Evolutionary conservation across 495 filamentous ascomycete species (phyloP), one percentile per base, ranked within the genome.

Genomic region (Aspergillus cristatus): DNA sequence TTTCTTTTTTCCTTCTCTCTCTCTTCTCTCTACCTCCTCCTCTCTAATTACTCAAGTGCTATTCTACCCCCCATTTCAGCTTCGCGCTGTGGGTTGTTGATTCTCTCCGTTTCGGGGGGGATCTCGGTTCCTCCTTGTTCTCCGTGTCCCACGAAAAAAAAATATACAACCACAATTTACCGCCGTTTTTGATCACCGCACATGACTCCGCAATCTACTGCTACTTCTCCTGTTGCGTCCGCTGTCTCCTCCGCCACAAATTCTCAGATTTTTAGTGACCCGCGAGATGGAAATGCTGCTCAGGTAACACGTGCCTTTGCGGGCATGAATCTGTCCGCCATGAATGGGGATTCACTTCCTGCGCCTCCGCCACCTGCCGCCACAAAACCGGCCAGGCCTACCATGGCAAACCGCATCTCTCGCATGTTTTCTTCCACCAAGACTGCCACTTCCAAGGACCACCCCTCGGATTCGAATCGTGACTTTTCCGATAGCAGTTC

Each of bases 361-460:
- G 32, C 50, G 28, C 38, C 50, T 22, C 63, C 62, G 28, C 38
- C 50, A 22, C 63, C 62, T 25, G 50, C 55, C 13, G 43, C 60
- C 45, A 41, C 58, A 28, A 62, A 66, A 41, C 47, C 59, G 6
- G 51, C 68, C 30, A 75, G 59, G 53, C 60, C 70, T 3, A 74
- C 67, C 18, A 74, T 78, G 66, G 72, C 72, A 30, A 54, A 70
- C 47, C 74, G 76, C 26, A 43, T 80, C 26, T 72, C 73, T 35
- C 71, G 76, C 45, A 80, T 80, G 72, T 80, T 80, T 57, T 65
- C 70, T 37, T 58, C 51, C 2, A 59, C 49, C 28, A 71, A 57
- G 26, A 49, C 55, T n/a, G n/a, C n/a, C 16, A 52, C 55, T 15
- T 51, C 46, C 3, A 60, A 55, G 18, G 52, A 62, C 31, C 48